Evolutionary conservation across 1,284 basidiomycete genomes (phyloP).

Genomic region (Ustilago cynodontis): DNA sequence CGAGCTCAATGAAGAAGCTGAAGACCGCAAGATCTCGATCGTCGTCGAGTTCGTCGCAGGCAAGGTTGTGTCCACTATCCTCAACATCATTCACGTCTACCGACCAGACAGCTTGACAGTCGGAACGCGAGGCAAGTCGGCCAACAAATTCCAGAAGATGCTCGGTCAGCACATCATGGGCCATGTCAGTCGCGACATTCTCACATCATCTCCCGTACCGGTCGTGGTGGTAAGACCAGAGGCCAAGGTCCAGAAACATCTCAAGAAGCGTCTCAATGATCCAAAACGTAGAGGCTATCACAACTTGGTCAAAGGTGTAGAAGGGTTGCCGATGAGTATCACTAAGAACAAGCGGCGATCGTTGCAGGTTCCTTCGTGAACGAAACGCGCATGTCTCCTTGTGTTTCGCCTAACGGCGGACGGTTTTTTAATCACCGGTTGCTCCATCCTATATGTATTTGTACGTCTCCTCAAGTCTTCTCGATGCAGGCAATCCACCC

Average conservation of each 20-base stretch:
- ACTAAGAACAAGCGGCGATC: conserved; percentile 50
- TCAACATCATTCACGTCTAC: conserved; percentile 85
- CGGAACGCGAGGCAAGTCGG: conserved; percentile 80
- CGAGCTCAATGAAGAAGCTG: conserved; percentile 83
- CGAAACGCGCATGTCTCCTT: too few species aligned
- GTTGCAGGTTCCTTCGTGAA: conserved; percentile 34
- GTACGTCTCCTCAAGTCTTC: neutral
- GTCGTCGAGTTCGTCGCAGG: conserved; percentile 95
- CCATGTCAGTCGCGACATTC: conserved; percentile 62
- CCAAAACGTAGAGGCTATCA: conserved; percentile 66
- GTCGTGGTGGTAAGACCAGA: conserved; percentile 69
- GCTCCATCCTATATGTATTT: conserved; percentile 2
- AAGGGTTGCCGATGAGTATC: conserved; percentile 59
- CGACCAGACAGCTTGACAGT: conserved; percentile 94
- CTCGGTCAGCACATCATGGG: conserved; percentile 65
- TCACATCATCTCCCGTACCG: conserved; percentile 66
- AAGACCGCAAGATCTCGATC: conserved; percentile 86
- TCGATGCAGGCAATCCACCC: neutral
- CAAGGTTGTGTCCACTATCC: conserved; percentile 84
- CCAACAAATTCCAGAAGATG: conserved; percentile 67
- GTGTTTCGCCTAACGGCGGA: too few species aligned
- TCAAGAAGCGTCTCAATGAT: conserved; percentile 66
- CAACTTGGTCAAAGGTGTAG: conserved; percentile 57
- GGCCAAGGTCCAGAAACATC: conserved; percentile 67
- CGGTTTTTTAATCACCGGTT: neutral